Base-by-base conservation (phyloP, 257 asterid species). In the Pogostemon cablin region DNA sequence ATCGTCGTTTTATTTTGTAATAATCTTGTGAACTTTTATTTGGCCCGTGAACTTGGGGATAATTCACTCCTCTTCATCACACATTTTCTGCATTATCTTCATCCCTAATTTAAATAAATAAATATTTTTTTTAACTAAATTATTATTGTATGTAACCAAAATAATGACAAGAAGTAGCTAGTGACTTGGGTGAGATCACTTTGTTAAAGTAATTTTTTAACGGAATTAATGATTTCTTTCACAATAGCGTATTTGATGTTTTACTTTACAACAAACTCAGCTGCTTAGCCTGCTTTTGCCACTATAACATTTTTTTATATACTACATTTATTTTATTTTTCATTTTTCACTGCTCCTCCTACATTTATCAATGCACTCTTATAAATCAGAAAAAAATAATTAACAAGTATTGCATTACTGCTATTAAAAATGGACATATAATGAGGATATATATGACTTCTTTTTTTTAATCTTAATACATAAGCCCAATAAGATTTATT, bases 11-110 rank as follows among this genome's bases (percentile, higher is more conserved):
- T 74, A 57, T 77, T 60, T 75, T 62, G 77, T 55, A 60, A 70
- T 59, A 71, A 67, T 69, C 90, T 84, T 90, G 90, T 86, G 90
- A 86, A 72, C 88, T 61, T 80, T 54, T 75, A 68, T 64, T 82
- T 50, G 79, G 77, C 88, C 67, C 86, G 90, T 85, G 93, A 81
- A 75, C 73, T 65, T 79, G 3, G 62, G 74, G 78, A 77, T 60
- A 58, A 81, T 72, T 69, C 34, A 9, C 62, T 65, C 65, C 69
- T 58, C 62, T 73, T 44, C 32, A 62, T 79, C 83, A 79, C 83
- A 38, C 77, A 54, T 44, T 46, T 79, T 64, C 61, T 65, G 62
- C 77, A 66, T 70, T 79, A 71, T 71, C 73, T 62, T 47, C 73
- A 55, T 2, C 7, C 66, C 32, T 25, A 25, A 25, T 25, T 25